Conservation (phyloP, 176 grass and related monocot genomes). For the Cymbopogon citratus region DNA sequence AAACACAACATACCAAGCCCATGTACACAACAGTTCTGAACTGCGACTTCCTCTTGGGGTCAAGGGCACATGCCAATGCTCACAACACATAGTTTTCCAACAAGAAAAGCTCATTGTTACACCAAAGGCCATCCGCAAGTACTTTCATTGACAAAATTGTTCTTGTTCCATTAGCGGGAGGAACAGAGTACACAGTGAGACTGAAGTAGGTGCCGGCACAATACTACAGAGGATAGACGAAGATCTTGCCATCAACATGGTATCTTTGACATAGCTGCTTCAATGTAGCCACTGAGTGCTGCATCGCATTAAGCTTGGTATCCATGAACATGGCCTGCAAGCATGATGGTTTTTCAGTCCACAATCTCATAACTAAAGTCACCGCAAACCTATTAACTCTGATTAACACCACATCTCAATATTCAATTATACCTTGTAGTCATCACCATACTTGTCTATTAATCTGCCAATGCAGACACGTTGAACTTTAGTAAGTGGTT, state of each 20-base stretch:
- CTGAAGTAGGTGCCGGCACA: not conserved
- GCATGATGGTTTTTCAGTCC: not conserved
- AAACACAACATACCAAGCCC: not conserved
- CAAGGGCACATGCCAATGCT: not conserved
- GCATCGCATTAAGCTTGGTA: conserved; percentile 82
- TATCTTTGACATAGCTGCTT: conserved; percentile 84
- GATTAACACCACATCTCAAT: not conserved
- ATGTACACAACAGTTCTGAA: not conserved
- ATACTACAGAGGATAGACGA: conserved; percentile 37
- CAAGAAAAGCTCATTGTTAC: not conserved
- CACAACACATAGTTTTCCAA: not conserved
- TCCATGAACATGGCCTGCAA: conserved; percentile 98
- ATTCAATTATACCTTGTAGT: conserved; percentile 59
- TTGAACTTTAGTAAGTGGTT: conserved; percentile 71
- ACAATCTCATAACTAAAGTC: not conserved
- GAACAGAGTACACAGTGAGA: not conserved
- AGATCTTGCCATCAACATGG: conserved; percentile 40
- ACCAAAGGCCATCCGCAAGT: not conserved
- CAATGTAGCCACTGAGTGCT: conserved; percentile 65
- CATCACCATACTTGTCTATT: conserved; percentile 80
- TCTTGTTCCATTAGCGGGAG: not conserved
- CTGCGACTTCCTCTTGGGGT: not conserved
- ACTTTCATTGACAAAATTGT: conserved; percentile 29
- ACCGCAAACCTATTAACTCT: not conserved
- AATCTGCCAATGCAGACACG: conserved; percentile 59